Evolutionary conservation across 805 yeast species (phyloP), one percentile per base, ranked within the genome.

Genomic region (Suhomyces pyralidae): DNA sequence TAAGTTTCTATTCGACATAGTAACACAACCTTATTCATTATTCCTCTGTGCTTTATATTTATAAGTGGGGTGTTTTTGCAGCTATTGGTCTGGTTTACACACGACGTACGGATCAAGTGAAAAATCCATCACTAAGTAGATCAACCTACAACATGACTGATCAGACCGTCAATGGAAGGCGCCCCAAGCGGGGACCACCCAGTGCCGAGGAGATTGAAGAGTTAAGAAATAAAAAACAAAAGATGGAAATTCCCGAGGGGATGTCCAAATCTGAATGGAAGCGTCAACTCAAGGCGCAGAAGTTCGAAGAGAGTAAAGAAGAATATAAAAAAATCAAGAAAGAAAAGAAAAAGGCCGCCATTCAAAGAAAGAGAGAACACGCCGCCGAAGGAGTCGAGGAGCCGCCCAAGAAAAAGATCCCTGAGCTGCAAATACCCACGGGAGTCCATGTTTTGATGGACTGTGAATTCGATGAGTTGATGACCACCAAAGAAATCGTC

Each of bases 201-300:
- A 48, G 50, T 6, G 53, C 51, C 15, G 60, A 53, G 43, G 55
- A 57, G 47, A 57, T 57, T 32, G 60, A 54, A 32, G 54, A 46
- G 17, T 51, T 53, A 8, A 52, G 58, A 26, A 46, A 42, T 30
- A 51, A 51, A 36, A 38, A 24, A 30, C 45, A 38, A 42, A 49
- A 49, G 9, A 55, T 46, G 40, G 57, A 57, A 25, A 76, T 84
- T 7, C 97, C 97, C 2, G 91, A 83, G 53, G 97, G 97, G 5
- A 86, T 93, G 88, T 84, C 96, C 28, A 90, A 88, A 63, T 80
- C 81, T 14, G 92, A 88, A 53, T 93, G 90, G 88, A 93, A 93
- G 68, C 84, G 84, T 60, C 76, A 79, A 54, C 81, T 85, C 61
- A 84, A 80, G 59, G 77, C 68, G 55, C 74, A 78, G 60, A 73